Evolutionary conservation across 306 rosid genomes (phyloP).

Genomic region (Cicer yamashitae): DNA sequence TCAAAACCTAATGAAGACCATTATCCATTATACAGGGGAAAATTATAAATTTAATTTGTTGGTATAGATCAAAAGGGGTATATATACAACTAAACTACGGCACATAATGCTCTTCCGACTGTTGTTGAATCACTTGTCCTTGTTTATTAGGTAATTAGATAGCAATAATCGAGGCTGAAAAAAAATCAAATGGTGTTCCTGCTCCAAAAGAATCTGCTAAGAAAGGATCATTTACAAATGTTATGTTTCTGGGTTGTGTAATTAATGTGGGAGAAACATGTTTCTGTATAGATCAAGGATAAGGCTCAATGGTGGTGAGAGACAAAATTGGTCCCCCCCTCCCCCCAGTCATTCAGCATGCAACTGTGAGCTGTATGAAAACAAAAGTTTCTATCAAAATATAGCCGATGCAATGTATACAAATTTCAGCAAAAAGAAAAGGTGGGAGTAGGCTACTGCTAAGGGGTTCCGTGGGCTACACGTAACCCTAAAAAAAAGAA

Average conservation of each 20-base stretch:
- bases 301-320: constrained; percentile 82
- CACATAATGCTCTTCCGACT: constrained; percentile 41
- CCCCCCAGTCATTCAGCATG: constrained; percentile 67
- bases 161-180: constrained; percentile 64
- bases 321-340: constrained; percentile 45
- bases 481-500: background rate
- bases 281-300: constrained; percentile 67
- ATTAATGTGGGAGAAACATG: constrained; percentile 74
- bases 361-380: constrained; percentile 7
- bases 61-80: constrained; percentile 20
- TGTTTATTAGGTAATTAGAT: constrained; percentile 71
- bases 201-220: constrained; percentile 79
- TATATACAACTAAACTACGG: constrained; percentile 35
- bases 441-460: background rate
- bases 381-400: background rate
- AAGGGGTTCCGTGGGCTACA: too few relatives aligned
- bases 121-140: constrained; percentile 64
- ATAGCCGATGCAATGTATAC: background rate
- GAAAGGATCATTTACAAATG: constrained; percentile 83
- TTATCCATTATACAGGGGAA: too few relatives aligned
- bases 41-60: too few relatives aligned
- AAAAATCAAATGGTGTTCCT: constrained; percentile 70
- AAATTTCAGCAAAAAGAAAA: background rate
- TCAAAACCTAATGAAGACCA: too few relatives aligned
- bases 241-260: constrained; percentile 81